A percentile compares a stretch with the other conserved stretches of the same genome.
Conservation (phyloP, 2,329 filamentous ascomycete species). For the Exophiala alcalophila region DNA sequence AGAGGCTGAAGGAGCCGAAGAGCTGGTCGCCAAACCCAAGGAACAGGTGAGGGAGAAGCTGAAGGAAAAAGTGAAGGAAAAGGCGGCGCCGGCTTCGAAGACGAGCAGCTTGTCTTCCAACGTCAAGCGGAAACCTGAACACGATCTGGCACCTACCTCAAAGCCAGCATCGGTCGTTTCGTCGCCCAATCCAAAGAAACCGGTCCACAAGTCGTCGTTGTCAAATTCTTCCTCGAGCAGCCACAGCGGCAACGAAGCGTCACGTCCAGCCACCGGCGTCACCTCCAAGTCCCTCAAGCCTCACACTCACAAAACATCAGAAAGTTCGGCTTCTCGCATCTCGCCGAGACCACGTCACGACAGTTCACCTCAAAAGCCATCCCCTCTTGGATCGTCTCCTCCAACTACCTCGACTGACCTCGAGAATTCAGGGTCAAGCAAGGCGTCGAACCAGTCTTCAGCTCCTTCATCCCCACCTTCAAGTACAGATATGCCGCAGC, state of each 20-base stretch:
- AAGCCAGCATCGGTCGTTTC: constrained; percentile 14
- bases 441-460: constrained; percentile 41
- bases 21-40: constrained; percentile 33
- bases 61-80: too few relatives aligned
- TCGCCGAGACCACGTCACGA: constrained; percentile 38
- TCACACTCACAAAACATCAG: constrained; percentile 11
- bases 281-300: constrained; percentile 22
- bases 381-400: constrained; percentile 59
- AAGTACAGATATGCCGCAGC: constrained; percentile 24
- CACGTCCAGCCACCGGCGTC: constrained; percentile 11
- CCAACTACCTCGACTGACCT: constrained; percentile 60
- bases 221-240: constrained; percentile 25
- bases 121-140: constrained; percentile 14
- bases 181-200: constrained; percentile 12
- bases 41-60: too few relatives aligned
- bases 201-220: constrained; percentile 24
- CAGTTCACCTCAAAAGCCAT: constrained; percentile 60
- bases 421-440: constrained; percentile 44
- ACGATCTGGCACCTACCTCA: constrained; percentile 6
- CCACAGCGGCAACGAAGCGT: constrained; percentile 24
- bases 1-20: constrained; percentile 47
- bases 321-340: constrained; percentile 20
- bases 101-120: constrained; percentile 8
- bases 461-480: constrained; percentile 47
- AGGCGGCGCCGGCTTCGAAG: constrained; percentile 7